Evolutionary conservation across 257 asterid species (phyloP), one percentile per base, ranked within the genome.

Genomic region (Salvia rosmarinus): DNA sequence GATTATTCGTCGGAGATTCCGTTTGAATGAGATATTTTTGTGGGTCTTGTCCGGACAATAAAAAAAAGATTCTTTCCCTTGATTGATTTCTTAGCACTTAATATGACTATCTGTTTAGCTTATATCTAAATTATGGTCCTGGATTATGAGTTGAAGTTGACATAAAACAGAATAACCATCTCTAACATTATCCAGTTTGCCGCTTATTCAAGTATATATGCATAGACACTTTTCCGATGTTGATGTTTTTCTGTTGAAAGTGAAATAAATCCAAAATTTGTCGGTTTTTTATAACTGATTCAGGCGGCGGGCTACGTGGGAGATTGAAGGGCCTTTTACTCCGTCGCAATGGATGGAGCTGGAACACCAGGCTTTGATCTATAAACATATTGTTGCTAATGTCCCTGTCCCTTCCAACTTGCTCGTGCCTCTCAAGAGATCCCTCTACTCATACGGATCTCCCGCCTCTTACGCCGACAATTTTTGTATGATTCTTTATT

Each of bases 321-420:
- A 79, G 88, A 71, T 43, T 82, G 57, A 87, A 79, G 95, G 96
- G 14, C 90, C 96, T 39, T 91, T 94, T 67, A 89, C 95, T 67
- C 96, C 96, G 10, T 89, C 96, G 4, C 99, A 94, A 59, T 88
- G 96, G 96, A 86, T 85, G 96, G 99, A 94, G 78, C 77, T 91
- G 32, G 98, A 94, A 69, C 95, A 89, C 70, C 99, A 94, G 79
- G 99, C 96, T 59, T 69, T 89, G 88, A 88, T 91, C 80, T 91
- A 91, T 72, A 91, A 91, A 69, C 93, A 91, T 83, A 67, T 94
- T 35, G 77, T 87, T 67, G 88, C 97, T 12, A 89, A 88, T 77
- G 88, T 94, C 58, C 95, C 98, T 23, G 85, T 94, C 58, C 99
- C 99, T 37, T 76, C 91, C 23, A 80, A 84, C 82, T 79, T 94